These are phyloP conservation scores for Pistacia integerrima DNA, from an alignment of 345 rosid genomes.

Conservation along the genomic window DNA sequence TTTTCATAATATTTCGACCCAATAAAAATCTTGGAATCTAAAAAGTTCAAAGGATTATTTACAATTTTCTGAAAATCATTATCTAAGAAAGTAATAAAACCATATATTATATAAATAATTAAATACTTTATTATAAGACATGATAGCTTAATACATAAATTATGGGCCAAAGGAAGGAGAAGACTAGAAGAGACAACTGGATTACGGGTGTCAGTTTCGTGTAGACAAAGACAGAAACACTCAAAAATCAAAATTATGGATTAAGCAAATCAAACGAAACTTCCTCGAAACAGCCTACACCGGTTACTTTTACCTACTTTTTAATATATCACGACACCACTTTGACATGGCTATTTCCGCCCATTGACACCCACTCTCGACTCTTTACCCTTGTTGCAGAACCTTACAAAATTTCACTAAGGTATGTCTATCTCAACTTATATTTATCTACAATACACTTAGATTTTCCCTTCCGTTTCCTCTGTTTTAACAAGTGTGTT, in stretches of 20 bases:
- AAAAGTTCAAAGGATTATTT: too few relatives aligned
- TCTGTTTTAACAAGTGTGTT: neutral
- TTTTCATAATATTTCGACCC: too few relatives aligned
- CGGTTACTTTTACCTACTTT: neutral
- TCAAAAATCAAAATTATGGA: neutral
- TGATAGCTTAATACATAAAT: too few relatives aligned
- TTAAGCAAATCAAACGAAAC: constrained; percentile 16
- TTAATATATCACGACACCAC: neutral
- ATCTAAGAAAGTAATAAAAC: too few relatives aligned
- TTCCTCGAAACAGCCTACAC: constrained; percentile 30
- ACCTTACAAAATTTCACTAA: neutral
- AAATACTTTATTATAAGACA: too few relatives aligned
- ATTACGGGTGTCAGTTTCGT: neutral
- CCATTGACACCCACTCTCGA: neutral
- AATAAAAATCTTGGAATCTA: too few relatives aligned
- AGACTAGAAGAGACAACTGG: neutral
- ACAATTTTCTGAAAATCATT: too few relatives aligned
- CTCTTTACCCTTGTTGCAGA: neutral
- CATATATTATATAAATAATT: too few relatives aligned
- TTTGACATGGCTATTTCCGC: constrained; percentile 12
- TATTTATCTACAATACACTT: neutral
- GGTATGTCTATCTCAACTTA: neutral
- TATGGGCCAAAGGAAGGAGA: neutral
- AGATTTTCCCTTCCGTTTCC: neutral
- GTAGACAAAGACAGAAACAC: neutral